Percentiles rank a stretch among this genome's conserved stretches.
phyloP scores from a whole-genome alignment of 2,329 filamentous ascomycete genomes.

The Colletotrichum ledebouriae region DNA sequence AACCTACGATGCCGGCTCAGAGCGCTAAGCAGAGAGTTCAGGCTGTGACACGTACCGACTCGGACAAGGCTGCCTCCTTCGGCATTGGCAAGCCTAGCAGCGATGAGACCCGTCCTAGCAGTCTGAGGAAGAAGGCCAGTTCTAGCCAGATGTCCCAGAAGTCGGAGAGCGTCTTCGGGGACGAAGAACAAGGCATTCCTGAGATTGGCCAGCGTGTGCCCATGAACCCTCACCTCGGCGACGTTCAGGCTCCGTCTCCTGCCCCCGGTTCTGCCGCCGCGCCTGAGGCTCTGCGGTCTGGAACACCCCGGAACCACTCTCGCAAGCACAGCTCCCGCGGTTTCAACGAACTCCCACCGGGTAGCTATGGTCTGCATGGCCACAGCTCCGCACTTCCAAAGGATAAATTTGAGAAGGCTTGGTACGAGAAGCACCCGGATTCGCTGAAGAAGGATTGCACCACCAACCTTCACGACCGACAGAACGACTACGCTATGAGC shows the following conservation, averaged over 20 bases:
- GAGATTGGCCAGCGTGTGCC: conserved; percentile 94
- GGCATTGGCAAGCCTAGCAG: conserved; percentile 80
- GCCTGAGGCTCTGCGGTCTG: conserved; percentile 52
- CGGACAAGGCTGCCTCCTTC: conserved; percentile 85
- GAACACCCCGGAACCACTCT: conserved; percentile 67
- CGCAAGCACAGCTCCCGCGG: conserved; percentile 81
- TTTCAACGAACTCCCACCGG: conserved; percentile 78
- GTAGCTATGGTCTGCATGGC: conserved; percentile 93
- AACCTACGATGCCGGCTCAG: conserved; percentile 83
- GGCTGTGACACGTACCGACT: conserved; percentile 90
- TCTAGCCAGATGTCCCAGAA: conserved; percentile 66
- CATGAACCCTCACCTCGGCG: conserved; percentile 92
- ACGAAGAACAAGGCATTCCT: conserved; percentile 89
- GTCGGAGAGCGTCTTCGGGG: conserved; percentile 49
- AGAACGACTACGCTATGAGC: conserved; percentile 84
- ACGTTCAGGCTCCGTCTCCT: conserved; percentile 95
- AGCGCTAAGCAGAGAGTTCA: conserved; percentile 88
- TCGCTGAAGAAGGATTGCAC: conserved; percentile 80
- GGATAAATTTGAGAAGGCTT: conserved; percentile 90
- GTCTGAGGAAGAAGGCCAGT: conserved; percentile 72
- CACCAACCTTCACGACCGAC: conserved; percentile 66
- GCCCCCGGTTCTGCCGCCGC: conserved; percentile 63
- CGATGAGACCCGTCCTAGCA: conserved; percentile 59
- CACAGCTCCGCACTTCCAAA: conserved; percentile 73
- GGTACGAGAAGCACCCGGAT: conserved; percentile 94